Percentiles rank a stretch among this genome's conserved stretches.
phyloP scores from a whole-genome alignment of 2,329 filamentous ascomycete genomes.

The Aspergillus sp. region DNA sequence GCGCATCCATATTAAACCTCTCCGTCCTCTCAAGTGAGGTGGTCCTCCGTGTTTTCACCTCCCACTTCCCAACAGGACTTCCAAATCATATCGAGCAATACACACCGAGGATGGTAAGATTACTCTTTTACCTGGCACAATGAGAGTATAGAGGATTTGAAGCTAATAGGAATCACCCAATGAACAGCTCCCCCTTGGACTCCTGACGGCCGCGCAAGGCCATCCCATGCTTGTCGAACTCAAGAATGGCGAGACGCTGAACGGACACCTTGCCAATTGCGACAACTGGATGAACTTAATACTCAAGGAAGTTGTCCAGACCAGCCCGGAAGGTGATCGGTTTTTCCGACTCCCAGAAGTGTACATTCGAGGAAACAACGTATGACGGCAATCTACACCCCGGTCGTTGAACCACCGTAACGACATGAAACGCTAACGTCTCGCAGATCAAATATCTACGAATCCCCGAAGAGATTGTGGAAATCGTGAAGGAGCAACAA shows the following conservation, averaged over 20 bases:
- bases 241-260: constrained; percentile 95
- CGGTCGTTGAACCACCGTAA: background rate
- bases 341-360: constrained; percentile 91
- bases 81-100: background rate
- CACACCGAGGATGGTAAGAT: background rate
- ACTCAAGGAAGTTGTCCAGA: constrained; percentile 94
- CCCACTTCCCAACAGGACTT: background rate
- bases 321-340: constrained; percentile 89
- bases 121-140: background rate
- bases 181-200: constrained; percentile 64
- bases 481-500: constrained; percentile 89
- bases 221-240: constrained; percentile 97
- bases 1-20: background rate
- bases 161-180: background rate
- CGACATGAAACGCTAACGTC: background rate
- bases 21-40: background rate
- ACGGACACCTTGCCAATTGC: constrained; percentile 93
- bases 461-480: constrained; percentile 95
- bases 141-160: background rate
- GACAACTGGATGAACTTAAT: constrained; percentile 99
- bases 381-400: constrained; percentile 47
- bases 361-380: constrained; percentile 97
- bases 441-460: constrained; percentile 93
- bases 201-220: constrained; percentile 93
- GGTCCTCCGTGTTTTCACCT: background rate